A percentile compares a stretch with the other conserved stretches of the same genome.
phyloP scores from a whole-genome alignment of 1,284 basidiomycete species.

The Ceratobasidium sp. region DNA sequence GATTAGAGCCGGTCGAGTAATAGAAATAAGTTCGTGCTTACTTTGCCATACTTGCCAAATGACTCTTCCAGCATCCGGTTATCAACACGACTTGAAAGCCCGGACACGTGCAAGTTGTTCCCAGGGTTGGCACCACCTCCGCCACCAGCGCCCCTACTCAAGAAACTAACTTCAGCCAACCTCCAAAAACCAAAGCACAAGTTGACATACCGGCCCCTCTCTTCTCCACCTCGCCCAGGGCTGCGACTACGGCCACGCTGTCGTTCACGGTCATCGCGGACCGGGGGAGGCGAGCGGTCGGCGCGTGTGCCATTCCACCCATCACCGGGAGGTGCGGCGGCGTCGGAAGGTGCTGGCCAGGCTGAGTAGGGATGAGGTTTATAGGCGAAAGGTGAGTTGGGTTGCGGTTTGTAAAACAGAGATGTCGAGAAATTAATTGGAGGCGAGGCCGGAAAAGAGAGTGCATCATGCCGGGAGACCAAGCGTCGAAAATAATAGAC shows the following conservation, averaged over 20 bases:
- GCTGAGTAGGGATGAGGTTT: conserved; percentile 24
- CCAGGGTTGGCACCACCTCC: conserved; percentile 77
- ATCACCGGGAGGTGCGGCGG: conserved; percentile 10
- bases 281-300: conserved; percentile 26
- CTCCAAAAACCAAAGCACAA: not conserved
- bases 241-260: conserved; percentile 28
- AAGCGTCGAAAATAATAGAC: conserved; percentile 30
- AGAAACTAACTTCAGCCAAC: not conserved
- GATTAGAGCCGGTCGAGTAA: conserved; percentile 3
- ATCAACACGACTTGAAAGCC: conserved; percentile 82
- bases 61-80: conserved; percentile 87
- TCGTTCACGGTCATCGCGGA: conserved; percentile 17
- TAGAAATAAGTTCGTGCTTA: conserved; percentile 57
- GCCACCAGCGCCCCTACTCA: conserved; percentile 50
- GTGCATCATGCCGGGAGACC: not conserved
- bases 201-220: conserved; percentile 13
- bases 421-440: conserved; percentile 26
- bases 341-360: conserved; percentile 36
- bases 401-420: conserved; percentile 11
- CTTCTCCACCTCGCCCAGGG: conserved; percentile 13
- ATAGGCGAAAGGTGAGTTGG: conserved; percentile 35
- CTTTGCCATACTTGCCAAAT: conserved; percentile 90
- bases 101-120: conserved; percentile 96
- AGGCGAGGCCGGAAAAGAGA: not conserved
- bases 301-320: conserved; percentile 25